Conservation (phyloP, 495 filamentous ascomycete species). For the Neurospora sp. region DNA sequence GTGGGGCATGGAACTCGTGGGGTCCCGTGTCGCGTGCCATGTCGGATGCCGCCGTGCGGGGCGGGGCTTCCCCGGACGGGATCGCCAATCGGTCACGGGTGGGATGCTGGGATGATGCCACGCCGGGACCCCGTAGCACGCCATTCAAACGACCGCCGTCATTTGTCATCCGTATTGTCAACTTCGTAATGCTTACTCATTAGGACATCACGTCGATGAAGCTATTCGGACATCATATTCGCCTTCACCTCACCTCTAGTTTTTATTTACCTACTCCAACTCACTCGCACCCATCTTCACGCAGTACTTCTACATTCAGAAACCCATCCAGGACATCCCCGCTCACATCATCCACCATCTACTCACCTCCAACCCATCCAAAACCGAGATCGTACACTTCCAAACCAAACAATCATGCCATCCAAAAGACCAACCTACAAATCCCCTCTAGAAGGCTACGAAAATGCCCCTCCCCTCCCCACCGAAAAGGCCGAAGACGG, state of each 20-base stretch:
- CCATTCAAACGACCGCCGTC: background rate
- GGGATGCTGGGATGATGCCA: background rate
- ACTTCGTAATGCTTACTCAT: background rate
- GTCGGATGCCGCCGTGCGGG: background rate
- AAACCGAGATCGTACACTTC: background rate
- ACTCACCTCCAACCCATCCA: background rate
- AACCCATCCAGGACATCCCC: background rate
- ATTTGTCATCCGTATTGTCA: background rate
- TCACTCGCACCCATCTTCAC: background rate
- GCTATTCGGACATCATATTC: background rate
- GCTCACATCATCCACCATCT: background rate
- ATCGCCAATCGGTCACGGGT: background rate
- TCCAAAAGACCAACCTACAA: constrained; percentile 39
- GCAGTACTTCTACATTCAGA: background rate
- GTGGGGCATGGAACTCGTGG: background rate
- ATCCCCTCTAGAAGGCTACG: constrained; percentile 59
- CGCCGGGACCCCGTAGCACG: background rate
- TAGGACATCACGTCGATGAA: background rate
- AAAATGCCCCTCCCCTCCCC: constrained; percentile 50
- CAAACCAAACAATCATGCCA: background rate
- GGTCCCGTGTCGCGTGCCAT: background rate
- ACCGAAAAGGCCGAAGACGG: constrained; percentile 55
- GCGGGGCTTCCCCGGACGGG: background rate
- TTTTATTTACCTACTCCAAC: background rate
- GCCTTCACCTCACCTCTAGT: background rate